Evolutionary conservation across 805 yeast genomes (phyloP).

Genomic region (Spathaspora hagerdaliae): DNA sequence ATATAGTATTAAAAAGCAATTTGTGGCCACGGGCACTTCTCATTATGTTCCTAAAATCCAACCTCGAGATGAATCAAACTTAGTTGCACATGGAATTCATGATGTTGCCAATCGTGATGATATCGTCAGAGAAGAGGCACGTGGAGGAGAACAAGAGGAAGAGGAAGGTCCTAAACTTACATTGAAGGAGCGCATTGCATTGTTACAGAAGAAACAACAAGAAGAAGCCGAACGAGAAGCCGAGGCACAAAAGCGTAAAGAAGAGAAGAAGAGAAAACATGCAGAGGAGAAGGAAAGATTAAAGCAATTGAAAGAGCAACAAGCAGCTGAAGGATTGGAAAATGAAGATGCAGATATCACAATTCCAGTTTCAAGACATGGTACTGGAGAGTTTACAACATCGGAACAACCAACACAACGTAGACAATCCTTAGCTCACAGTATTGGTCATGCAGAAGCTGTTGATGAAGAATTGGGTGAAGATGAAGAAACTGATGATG

Average conservation of each 20-base stretch:
- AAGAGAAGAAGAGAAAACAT: constrained; percentile 45
- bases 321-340: constrained; percentile 7
- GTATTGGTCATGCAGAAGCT: background rate
- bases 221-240: constrained; percentile 76
- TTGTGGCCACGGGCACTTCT: constrained; percentile 53
- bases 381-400: constrained; percentile 6
- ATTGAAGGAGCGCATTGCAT: constrained; percentile 79
- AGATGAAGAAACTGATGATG: constrained; percentile 3
- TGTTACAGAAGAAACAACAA: constrained; percentile 75
- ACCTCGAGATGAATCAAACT: constrained; percentile 34
- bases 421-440: background rate
- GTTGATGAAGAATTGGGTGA: background rate
- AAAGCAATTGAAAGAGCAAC: constrained; percentile 15
- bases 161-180: constrained; percentile 72
- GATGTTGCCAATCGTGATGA: constrained; percentile 18
- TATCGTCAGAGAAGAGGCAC: constrained; percentile 21
- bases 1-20: constrained; percentile 50
- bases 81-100: constrained; percentile 26
- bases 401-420: constrained; percentile 2
- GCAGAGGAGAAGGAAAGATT: constrained; percentile 26
- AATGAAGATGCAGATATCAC: constrained; percentile 2
- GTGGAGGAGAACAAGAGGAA: constrained; percentile 23
- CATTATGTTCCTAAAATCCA: constrained; percentile 52
- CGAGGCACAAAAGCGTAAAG: constrained; percentile 49
- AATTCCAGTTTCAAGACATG: constrained; percentile 2